These are phyloP conservation scores for Talaromyces sp. DNA, from an alignment of 2,329 filamentous ascomycete genomes.

Conservation along the genomic window DNA sequence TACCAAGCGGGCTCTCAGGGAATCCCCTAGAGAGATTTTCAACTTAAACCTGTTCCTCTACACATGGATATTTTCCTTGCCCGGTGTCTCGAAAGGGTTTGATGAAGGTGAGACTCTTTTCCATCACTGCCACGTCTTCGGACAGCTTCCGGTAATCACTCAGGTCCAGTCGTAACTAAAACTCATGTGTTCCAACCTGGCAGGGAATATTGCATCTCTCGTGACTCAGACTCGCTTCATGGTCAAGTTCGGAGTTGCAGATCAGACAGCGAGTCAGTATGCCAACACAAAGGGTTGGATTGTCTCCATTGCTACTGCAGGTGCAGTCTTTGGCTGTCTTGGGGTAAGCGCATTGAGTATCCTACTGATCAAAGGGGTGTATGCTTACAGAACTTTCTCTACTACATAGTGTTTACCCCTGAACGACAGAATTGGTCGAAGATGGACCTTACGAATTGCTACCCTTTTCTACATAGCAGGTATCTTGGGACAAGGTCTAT, in stretches of 20 bases:
- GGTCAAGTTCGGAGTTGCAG: neutral
- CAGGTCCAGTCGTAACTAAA: neutral
- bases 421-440: slow-evolving; percentile 38
- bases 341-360: neutral
- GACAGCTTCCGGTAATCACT: too few species aligned
- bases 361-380: neutral
- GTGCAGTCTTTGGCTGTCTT: neutral
- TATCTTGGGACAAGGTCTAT: slow-evolving; percentile 18
- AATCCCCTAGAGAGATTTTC: neutral
- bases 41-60: neutral
- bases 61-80: neutral
- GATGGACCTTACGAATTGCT: slow-evolving; percentile 41
- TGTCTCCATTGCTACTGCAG: neutral
- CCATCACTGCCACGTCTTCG: too few species aligned
- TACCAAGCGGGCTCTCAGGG: neutral
- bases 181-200: neutral
- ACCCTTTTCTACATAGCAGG: slow-evolving; percentile 24
- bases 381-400: neutral
- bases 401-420: neutral
- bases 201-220: neutral
- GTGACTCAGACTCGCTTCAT: neutral
- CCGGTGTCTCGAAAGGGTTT: neutral
- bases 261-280: neutral
- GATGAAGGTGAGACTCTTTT: neutral
- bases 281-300: neutral